Evolutionary conservation across 495 filamentous ascomycete genomes (phyloP).

Genomic region (Neurospora cerealis): DNA sequence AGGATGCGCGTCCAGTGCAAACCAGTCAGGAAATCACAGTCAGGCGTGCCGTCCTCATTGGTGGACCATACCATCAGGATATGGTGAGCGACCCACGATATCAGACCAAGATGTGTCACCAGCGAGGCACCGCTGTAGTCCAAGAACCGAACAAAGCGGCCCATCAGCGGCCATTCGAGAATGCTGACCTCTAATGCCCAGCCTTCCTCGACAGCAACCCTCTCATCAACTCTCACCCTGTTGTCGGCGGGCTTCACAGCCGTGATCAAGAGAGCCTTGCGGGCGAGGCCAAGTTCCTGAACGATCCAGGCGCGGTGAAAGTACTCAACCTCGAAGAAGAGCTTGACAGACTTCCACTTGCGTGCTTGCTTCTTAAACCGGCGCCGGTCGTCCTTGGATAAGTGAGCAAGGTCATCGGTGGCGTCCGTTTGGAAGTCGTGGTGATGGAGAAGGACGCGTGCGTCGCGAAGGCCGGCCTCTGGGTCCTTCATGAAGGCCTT

Average conservation of each 20-base stretch:
- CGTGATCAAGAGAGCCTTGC: slow-evolving; percentile 6
- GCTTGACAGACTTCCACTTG: slow-evolving; percentile 8
- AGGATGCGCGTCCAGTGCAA: slow-evolving; percentile 14
- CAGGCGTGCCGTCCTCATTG: slow-evolving; percentile 4
- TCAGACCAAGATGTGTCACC: slow-evolving; percentile 8
- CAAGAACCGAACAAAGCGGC: slow-evolving; percentile 5
- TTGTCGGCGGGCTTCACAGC: slow-evolving; percentile 2
- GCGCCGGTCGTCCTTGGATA: slow-evolving; percentile 4
- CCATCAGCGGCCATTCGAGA: slow-evolving; percentile 9
- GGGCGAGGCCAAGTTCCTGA: slow-evolving; percentile 15
- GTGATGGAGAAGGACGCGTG: slow-evolving; percentile 9
- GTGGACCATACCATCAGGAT: slow-evolving; percentile 11
- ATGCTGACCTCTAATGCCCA: slow-evolving; percentile 1
- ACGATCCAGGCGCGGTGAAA: slow-evolving; percentile 18
- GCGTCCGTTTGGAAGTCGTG: neutral
- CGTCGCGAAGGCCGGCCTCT: slow-evolving; percentile 1
- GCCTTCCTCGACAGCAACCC: neutral
- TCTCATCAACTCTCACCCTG: neutral
- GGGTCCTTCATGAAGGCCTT: slow-evolving; percentile 10
- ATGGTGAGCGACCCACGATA: slow-evolving; percentile 10
- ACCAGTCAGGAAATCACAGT: slow-evolving; percentile 9
- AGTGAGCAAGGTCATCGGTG: neutral
- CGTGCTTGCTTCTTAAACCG: slow-evolving; percentile 5
- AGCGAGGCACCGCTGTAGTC: slow-evolving; percentile 9
- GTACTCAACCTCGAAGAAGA: slow-evolving; percentile 10